Evolutionary conservation across 768 basidiomycete genomes (phyloP), one percentile per base, ranked within the genome.

Genomic region (Tricholoma flavovirens): DNA sequence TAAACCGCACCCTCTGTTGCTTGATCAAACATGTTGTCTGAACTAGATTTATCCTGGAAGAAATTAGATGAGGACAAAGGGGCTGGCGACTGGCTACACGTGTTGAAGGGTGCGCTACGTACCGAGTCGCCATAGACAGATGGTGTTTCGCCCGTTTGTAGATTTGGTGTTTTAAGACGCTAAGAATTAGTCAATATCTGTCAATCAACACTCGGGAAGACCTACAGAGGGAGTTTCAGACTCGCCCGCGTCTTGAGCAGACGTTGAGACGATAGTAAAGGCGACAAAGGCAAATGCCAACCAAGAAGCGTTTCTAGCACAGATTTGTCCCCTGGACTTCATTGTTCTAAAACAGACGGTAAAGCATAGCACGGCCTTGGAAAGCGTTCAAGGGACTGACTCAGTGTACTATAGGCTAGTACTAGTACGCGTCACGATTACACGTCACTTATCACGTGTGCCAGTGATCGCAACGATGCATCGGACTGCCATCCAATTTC

Each of bases 201-300:
- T 17, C n/a, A 17, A 17, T 8, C 1, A 11, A 49, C n/a, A 30
- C 8, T 30, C n/a, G 17, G 9, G 30, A 10, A 30, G 29, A 17
- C 26, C n/a, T 49, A 49, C 46, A 17, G 29, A n/a, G n/a, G 46
- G 46, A 9, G n/a, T 26, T 17, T 70, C 66, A 48, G 65, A 59
- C 54, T 64, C 52, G 67, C 50, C 55, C 35, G 77, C 77, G 52
- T 79, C 75, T 32, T 75, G 74, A 19, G 52, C 52, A 12, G 52
- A 43, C 2, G 38, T 12, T 53, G 78, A 71, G 43, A 77, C 66
- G 24, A 72, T 75, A 38, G 78, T 70, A 21, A 84, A 66, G 54
- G 78, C 79, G 60, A 83, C 71, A 60, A 86, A 74, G 55, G 79
- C 81, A 69, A 84, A 83, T 49, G 82, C 81, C 45, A 85, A 67